These are phyloP conservation scores for Arthromyces matolae DNA, from an alignment of 768 basidiomycete genomes.

Conservation along the genomic window DNA sequence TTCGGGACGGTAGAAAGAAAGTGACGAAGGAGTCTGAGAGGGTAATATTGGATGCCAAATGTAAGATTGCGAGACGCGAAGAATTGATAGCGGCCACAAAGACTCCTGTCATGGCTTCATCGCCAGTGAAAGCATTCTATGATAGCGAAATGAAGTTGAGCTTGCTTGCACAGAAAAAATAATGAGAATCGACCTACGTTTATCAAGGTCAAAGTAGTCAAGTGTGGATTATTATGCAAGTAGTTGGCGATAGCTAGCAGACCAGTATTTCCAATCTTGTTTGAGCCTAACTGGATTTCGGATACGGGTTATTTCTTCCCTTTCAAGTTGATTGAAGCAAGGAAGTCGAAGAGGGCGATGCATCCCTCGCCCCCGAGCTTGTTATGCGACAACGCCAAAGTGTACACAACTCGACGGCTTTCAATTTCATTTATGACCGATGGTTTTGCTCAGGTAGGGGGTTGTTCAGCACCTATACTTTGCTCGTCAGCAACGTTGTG, in stretches of 20 bases:
- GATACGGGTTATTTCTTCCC: conserved; percentile 44
- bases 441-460: too few relatives aligned
- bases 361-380: conserved; percentile 56
- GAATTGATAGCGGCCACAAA: conserved; percentile 52
- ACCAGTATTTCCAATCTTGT: conserved; percentile 51
- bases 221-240: conserved; percentile 39
- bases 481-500: not conserved
- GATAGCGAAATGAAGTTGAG: too few relatives aligned
- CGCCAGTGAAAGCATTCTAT: conserved; percentile 27
- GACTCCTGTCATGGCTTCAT: conserved; percentile 29
- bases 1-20: conserved; percentile 45
- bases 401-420: conserved; percentile 44
- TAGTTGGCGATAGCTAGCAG: conserved; percentile 52
- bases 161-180: too few relatives aligned
- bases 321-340: conserved; percentile 44
- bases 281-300: conserved; percentile 57
- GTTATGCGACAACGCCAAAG: conserved; percentile 55
- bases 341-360: conserved; percentile 48
- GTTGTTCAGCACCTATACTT: conserved; percentile 44
- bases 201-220: conserved; percentile 53
- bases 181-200: conserved; percentile 42
- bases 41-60: conserved; percentile 44
- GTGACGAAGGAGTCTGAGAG: conserved; percentile 51
- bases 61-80: conserved; percentile 48
- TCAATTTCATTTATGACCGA: conserved; percentile 46